These are phyloP conservation scores for Leptomonas seymouri DNA, from an alignment of 208 protist species.

Conservation along the genomic window DNA sequence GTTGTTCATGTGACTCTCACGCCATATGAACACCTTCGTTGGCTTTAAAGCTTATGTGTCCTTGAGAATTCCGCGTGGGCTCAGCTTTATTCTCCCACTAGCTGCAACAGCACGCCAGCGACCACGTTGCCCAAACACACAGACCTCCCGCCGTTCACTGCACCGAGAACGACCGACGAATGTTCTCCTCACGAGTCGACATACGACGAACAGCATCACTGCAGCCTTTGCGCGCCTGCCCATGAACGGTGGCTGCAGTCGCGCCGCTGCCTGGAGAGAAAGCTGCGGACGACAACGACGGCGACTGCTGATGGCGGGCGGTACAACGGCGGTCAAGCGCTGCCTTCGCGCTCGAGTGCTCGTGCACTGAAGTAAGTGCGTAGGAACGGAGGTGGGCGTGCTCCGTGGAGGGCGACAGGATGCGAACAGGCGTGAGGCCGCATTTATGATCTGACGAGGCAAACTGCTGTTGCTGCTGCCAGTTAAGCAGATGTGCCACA, in stretches of 20 bases:
- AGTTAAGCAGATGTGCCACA: constrained; percentile 30
- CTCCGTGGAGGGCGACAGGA: constrained; percentile 26
- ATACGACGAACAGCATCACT: constrained; percentile 65
- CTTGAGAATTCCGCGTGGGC: too few species aligned
- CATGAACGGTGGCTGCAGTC: constrained; percentile 35
- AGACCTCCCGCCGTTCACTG: neutral
- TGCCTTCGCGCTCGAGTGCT: constrained; percentile 16
- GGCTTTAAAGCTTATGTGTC: too few species aligned
- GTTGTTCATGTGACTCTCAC: too few species aligned
- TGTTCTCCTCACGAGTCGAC: constrained; percentile 74
- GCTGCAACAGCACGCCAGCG: too few species aligned
- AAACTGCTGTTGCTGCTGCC: constrained; percentile 7
- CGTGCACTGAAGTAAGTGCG: constrained; percentile 22
- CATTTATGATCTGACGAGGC: neutral
- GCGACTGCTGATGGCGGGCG: constrained; percentile 10
- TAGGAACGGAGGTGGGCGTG: constrained; percentile 31
- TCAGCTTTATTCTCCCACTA: too few species aligned
- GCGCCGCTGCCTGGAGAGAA: constrained; percentile 4
- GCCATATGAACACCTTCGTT: too few species aligned
- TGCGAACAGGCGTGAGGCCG: constrained; percentile 1
- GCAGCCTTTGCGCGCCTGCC: constrained; percentile 56
- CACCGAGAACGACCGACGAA: constrained; percentile 65
- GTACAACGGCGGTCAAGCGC: constrained; percentile 19
- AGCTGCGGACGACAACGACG: constrained; percentile 4
- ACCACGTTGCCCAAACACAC: neutral